Conservation (phyloP, 2,329 filamentous ascomycete species). For the Aotearoamyces nothofagi region DNA sequence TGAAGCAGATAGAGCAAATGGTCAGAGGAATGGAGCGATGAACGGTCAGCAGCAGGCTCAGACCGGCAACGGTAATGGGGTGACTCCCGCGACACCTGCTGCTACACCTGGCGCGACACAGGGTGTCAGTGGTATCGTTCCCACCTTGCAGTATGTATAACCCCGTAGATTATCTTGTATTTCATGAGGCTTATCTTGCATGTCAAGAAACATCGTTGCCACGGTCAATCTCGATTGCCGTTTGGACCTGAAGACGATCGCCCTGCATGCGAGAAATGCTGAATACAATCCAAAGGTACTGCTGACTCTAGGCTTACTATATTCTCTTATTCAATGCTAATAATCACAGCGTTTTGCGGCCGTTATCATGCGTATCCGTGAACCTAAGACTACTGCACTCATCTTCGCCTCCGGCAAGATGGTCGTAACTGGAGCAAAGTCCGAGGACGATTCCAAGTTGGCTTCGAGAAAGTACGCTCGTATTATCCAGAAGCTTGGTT, state of each 20-base stretch:
- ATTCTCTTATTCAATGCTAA: slow-evolving; percentile 23
- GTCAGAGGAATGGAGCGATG: slow-evolving; percentile 30
- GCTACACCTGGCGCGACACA: slow-evolving; percentile 75
- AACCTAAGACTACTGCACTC: slow-evolving; percentile 93
- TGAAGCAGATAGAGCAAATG: slow-evolving; percentile 46
- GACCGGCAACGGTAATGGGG: slow-evolving; percentile 55
- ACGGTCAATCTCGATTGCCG: slow-evolving; percentile 97
- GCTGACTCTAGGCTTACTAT: slow-evolving; percentile 28
- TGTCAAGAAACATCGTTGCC: slow-evolving; percentile 88
- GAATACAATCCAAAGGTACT: slow-evolving; percentile 97
- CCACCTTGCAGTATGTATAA: slow-evolving; percentile 90
- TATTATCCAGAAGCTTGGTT: slow-evolving; percentile 98
- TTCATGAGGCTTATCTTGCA: slow-evolving; percentile 35
- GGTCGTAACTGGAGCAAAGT: slow-evolving; percentile 97
- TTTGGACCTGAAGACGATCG: slow-evolving; percentile 96
- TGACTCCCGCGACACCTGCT: slow-evolving; percentile 80
- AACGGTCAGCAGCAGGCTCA: slow-evolving; percentile 39
- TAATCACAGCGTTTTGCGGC: slow-evolving; percentile 77
- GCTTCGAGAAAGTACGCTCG: slow-evolving; percentile 95
- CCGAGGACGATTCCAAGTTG: slow-evolving; percentile 93
- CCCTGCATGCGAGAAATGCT: slow-evolving; percentile 91
- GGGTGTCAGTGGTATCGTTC: slow-evolving; percentile 78
- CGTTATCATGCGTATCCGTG: slow-evolving; percentile 98
- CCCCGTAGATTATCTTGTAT: slow-evolving; percentile 20
- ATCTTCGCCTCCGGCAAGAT: slow-evolving; percentile 99